Base-by-base conservation (phyloP, 169 alveolate genomes). In the Cryptosporidium bovis region DNA sequence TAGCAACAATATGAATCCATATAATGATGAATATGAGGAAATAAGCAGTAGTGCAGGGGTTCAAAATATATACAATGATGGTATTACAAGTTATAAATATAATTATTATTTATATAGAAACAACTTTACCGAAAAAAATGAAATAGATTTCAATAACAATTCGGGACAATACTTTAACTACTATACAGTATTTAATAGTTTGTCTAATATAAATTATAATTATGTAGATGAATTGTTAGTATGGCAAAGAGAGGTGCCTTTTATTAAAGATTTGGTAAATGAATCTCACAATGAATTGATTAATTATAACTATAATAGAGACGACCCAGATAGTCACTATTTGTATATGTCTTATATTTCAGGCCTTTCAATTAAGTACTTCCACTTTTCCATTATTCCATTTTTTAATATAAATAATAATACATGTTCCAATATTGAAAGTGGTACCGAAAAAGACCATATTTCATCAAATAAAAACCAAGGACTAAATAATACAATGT, bases 211-310 rank as follows among this genome's bases (percentile, higher is more conserved):
- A 10, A 77, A 77, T 24, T 77, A 44, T 44, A 77, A 65, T 48
- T 36, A 33, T 15, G 40, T 77, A 24, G 85, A 77, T 58, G 85
- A 77, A 29, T 24, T 77, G 13, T 60, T 77, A 44, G 85, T 77
- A 12, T 77, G 85, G 85, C 85, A 77, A 40, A 77, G 71, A 36
- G 85, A 77, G n/a, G 31, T 77, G 15, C 85, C 85, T 40, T 77
- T 77, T 77, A 60, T 77, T 58, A 27, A 34, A 36, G 77, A 77
- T 6, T 55, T 77, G 12, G 62, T 60, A 33, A 56, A 62, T 36
- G 85, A 77, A 77, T 77, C 85, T 10, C 62, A 34, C 20, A 77
- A 77, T 27, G 85, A 77, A 48, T 44, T 56, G 29, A 33, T 60
- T 8, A 58, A 58, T 34, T 60, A 58, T n/a, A 16, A 77, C 16